A percentile compares a stretch with the other conserved stretches of the same genome.
Conservation (phyloP, 2,329 filamentous ascomycete genomes). For the Hymenoscyphus infarciens region DNA sequence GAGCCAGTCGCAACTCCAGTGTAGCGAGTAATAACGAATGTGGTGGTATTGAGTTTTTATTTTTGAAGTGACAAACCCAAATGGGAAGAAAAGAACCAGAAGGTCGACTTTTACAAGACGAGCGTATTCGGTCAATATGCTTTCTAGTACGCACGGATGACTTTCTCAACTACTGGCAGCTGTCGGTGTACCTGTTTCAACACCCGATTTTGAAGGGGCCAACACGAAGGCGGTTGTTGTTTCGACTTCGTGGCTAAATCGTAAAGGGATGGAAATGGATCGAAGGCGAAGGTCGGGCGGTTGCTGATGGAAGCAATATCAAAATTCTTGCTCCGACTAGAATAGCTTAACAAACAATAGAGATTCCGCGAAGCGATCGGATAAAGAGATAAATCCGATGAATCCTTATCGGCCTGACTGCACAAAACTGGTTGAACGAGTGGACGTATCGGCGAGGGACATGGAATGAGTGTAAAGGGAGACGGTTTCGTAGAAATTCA, state of each 20-base stretch:
- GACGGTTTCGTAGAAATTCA: neutral
- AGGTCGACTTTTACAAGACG: too few species aligned
- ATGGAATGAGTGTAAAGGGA: conserved; percentile 5
- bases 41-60: neutral
- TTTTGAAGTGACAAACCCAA: conserved; percentile 10
- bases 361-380: conserved; percentile 9
- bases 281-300: neutral
- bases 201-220: neutral
- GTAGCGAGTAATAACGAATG: conserved; percentile 6
- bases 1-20: conserved; percentile 13
- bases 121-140: neutral
- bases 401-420: conserved; percentile 3
- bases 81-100: neutral
- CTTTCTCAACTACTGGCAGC: conserved; percentile 17
- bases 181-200: conserved; percentile 11
- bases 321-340: conserved; percentile 4
- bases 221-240: conserved; percentile 12
- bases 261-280: neutral
- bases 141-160: conserved; percentile 17
- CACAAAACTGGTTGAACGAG: conserved; percentile 13
- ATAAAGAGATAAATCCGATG: conserved; percentile 3
- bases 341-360: neutral
- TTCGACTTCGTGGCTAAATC: conserved; percentile 12
- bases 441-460: conserved; percentile 20
- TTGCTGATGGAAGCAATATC: conserved; percentile 1